Conservation (phyloP, 345 rosid species). For the Laguncularia racemosa region DNA sequence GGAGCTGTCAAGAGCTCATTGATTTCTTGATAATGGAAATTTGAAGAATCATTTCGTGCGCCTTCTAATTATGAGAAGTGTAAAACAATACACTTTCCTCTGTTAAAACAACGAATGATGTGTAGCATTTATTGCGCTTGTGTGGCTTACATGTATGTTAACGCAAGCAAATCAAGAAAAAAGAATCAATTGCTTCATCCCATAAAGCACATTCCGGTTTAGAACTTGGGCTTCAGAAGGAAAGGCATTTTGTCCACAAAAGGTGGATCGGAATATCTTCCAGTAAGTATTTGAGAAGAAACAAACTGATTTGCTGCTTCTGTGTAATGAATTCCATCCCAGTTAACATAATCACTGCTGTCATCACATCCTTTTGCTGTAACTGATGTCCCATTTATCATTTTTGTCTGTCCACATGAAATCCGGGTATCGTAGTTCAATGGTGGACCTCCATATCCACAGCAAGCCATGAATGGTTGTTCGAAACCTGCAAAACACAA, state of each 20-base stretch:
- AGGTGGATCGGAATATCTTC: constrained; percentile 79
- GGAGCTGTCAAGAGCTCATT: too few species aligned
- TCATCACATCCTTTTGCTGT: constrained; percentile 69
- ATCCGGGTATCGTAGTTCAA: constrained; percentile 66
- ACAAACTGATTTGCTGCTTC: constrained; percentile 81
- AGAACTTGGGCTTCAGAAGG: constrained; percentile 67
- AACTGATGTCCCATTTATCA: constrained; percentile 51
- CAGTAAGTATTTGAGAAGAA: constrained; percentile 72
- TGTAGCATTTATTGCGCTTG: too few species aligned
- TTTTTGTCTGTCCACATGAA: constrained; percentile 78
- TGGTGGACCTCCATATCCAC: constrained; percentile 85
- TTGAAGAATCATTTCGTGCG: too few species aligned
- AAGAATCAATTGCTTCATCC: too few species aligned
- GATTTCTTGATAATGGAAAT: too few species aligned
- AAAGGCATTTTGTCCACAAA: constrained; percentile 82
- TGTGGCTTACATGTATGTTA: background rate
- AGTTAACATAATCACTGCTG: constrained; percentile 71
- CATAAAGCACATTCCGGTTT: constrained; percentile 7
- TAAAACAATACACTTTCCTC: too few species aligned
- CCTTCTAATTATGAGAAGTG: too few species aligned
- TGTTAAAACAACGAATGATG: too few species aligned
- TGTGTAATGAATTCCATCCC: constrained; percentile 96
- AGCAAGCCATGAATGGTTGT: constrained; percentile 88
- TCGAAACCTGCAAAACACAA: constrained; percentile 62
- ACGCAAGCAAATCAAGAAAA: background rate